phyloP scores from a whole-genome alignment of 1,139 yeast species.

The Yamadazyma sp. region DNA sequence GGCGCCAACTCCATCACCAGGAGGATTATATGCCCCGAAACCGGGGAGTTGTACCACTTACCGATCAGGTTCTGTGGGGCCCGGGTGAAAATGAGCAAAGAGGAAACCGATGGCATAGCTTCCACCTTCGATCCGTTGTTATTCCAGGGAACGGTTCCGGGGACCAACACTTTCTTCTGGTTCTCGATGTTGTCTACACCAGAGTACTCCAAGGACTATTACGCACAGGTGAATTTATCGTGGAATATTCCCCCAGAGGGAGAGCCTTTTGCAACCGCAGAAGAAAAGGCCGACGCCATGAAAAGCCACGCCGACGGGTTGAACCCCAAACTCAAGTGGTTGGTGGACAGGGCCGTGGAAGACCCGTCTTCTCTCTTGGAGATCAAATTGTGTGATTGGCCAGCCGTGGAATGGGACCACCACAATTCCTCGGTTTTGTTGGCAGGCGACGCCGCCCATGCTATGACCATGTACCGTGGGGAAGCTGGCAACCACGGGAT shows the following conservation, averaged over 20 bases:
- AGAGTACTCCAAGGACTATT: constrained; percentile 17
- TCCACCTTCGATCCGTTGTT: constrained; percentile 23
- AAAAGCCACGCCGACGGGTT: constrained; percentile 17
- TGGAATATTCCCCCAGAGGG: constrained; percentile 16
- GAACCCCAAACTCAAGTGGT: constrained; percentile 14
- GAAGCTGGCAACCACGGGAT: constrained; percentile 24
- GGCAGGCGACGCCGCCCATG: constrained; percentile 19
- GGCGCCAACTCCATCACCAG: constrained; percentile 25
- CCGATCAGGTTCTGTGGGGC: constrained; percentile 28
- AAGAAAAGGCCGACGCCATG: constrained; percentile 19
- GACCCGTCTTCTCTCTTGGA: constrained; percentile 16
- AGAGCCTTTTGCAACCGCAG: constrained; percentile 17
- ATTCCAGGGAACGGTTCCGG: constrained; percentile 29
- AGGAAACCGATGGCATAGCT: constrained; percentile 19
- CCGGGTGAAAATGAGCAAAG: constrained; percentile 20
- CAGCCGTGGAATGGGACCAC: constrained; percentile 14
- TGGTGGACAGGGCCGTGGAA: constrained; percentile 18
- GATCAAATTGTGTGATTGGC: constrained; percentile 20
- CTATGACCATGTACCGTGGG: constrained; percentile 24
- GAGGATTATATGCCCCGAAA: constrained; percentile 17
- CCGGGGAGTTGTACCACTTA: constrained; percentile 20
- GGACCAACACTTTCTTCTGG: constrained; percentile 25
- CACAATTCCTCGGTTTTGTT: constrained; percentile 11
- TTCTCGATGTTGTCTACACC: constrained; percentile 27
- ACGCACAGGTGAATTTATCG: constrained; percentile 22